Percentiles rank a stretch among this genome's conserved stretches.
phyloP scores from a whole-genome alignment of 768 basidiomycete species.

The Panellus pusillus region DNA sequence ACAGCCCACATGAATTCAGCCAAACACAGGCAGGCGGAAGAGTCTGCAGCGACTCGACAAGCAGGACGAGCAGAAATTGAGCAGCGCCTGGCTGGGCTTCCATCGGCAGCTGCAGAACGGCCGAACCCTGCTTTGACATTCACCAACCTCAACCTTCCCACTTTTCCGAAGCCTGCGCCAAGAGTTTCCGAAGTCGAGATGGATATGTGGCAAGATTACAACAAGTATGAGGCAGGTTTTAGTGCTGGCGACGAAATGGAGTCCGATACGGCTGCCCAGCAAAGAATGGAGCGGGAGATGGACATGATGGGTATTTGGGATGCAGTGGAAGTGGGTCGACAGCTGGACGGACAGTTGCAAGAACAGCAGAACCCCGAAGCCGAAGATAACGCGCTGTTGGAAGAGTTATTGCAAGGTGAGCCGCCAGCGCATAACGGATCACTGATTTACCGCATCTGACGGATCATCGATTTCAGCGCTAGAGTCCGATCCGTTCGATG shows the following conservation, averaged over 20 bases:
- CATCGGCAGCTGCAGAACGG: neutral
- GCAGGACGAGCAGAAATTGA: neutral
- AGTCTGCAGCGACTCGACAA: neutral
- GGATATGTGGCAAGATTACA: constrained; percentile 2
- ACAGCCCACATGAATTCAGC: neutral
- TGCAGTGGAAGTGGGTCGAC: too few species aligned
- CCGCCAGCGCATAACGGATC: neutral
- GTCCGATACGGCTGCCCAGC: too few species aligned
- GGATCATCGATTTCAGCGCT: constrained; percentile 2
- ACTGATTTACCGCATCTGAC: too few species aligned
- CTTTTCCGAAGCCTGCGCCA: neutral
- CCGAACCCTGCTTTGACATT: neutral
- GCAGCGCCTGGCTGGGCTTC: neutral
- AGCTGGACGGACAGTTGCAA: too few species aligned
- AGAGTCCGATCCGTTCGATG: constrained; percentile 2
- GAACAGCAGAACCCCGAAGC: neutral
- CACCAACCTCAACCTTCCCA: neutral
- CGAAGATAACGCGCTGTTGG: neutral
- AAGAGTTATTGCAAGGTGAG: neutral
- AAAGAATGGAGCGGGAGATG: too few species aligned
- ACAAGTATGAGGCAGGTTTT: neutral
- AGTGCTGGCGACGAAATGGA: too few species aligned
- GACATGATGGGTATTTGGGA: too few species aligned
- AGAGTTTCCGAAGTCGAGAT: neutral
- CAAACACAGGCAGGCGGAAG: neutral